A percentile compares a stretch with the other conserved stretches of the same genome.
phyloP scores from a whole-genome alignment of 2,329 filamentous ascomycete species.

The Apiospora hydei region DNA sequence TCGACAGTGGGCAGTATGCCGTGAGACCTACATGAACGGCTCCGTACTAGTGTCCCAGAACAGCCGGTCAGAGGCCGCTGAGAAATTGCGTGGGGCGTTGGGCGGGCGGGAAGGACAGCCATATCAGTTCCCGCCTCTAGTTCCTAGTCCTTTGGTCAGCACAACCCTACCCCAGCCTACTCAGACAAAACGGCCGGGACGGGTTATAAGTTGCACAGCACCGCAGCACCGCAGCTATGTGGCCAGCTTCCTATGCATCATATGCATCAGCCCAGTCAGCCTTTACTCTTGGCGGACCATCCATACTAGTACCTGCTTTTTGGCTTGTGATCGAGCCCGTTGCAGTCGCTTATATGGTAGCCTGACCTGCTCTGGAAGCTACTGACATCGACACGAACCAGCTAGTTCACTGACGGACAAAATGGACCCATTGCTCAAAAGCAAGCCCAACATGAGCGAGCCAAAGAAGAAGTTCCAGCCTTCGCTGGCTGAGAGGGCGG shows the following conservation, averaged over 20 bases:
- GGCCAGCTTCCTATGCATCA: constrained; percentile 5
- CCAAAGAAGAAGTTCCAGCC: constrained; percentile 36
- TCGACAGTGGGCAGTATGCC: background rate
- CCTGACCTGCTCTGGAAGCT: background rate
- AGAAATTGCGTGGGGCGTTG: background rate
- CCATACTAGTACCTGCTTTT: background rate
- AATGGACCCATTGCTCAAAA: background rate
- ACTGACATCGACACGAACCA: background rate
- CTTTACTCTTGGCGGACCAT: background rate
- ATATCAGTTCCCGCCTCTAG: background rate
- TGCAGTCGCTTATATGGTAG: constrained; percentile 3
- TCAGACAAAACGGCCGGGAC: background rate
- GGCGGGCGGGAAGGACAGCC: background rate
- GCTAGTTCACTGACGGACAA: background rate
- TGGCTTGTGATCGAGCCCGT: constrained; percentile 10
- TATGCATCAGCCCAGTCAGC: background rate
- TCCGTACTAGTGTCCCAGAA: background rate
- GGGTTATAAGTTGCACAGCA: constrained; percentile 13
- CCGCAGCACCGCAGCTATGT: background rate
- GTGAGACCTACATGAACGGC: constrained; percentile 18
- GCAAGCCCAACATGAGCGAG: constrained; percentile 11
- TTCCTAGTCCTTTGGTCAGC: background rate
- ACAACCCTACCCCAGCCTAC: background rate
- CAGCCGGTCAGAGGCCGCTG: background rate
- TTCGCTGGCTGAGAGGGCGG: constrained; percentile 37